Percentiles rank a stretch among this genome's conserved stretches.
These are phyloP conservation scores for Cutaneotrichosporon dermatis DNA, from an alignment of 1,284 basidiomycete genomes.

Conservation along the genomic window DNA sequence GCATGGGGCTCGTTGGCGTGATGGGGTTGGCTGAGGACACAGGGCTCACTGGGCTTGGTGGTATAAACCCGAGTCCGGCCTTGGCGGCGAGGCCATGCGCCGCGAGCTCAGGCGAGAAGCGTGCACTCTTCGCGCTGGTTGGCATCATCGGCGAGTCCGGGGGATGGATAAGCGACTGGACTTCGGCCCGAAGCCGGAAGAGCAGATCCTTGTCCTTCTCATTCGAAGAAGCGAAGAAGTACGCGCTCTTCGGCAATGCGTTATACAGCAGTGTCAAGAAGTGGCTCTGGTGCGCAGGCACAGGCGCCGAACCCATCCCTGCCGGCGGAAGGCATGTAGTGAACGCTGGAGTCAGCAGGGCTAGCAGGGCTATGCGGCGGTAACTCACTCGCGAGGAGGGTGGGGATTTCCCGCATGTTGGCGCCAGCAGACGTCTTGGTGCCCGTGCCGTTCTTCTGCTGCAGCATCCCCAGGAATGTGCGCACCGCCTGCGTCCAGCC, in stretches of 20 bases:
- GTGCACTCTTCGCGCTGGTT: neutral
- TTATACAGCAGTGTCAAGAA: constrained; percentile 31
- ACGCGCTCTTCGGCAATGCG: constrained; percentile 29
- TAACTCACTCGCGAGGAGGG: constrained; percentile 38
- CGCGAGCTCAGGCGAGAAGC: constrained; percentile 8
- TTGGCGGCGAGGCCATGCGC: constrained; percentile 2
- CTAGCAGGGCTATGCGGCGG: too few relatives aligned
- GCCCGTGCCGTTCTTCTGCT: constrained; percentile 31
- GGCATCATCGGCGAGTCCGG: neutral
- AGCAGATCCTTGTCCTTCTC: constrained; percentile 44
- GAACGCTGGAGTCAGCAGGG: constrained; percentile 26
- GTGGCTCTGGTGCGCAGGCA: constrained; percentile 34
- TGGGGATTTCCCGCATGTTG: constrained; percentile 42
- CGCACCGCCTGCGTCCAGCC: constrained; percentile 34
- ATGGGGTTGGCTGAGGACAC: neutral
- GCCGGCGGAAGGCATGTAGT: constrained; percentile 27
- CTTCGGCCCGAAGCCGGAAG: constrained; percentile 41
- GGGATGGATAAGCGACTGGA: constrained; percentile 35
- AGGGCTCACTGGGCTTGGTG: neutral
- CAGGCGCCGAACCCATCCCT: constrained; percentile 10
- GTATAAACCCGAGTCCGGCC: neutral
- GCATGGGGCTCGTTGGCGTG: constrained; percentile 8
- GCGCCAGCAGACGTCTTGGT: constrained; percentile 42
- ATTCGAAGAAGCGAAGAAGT: constrained; percentile 32
- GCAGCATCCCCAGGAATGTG: constrained; percentile 33